phyloP scores from a whole-genome alignment of 768 basidiomycete species.

The Hirschioporus abietinus region DNA sequence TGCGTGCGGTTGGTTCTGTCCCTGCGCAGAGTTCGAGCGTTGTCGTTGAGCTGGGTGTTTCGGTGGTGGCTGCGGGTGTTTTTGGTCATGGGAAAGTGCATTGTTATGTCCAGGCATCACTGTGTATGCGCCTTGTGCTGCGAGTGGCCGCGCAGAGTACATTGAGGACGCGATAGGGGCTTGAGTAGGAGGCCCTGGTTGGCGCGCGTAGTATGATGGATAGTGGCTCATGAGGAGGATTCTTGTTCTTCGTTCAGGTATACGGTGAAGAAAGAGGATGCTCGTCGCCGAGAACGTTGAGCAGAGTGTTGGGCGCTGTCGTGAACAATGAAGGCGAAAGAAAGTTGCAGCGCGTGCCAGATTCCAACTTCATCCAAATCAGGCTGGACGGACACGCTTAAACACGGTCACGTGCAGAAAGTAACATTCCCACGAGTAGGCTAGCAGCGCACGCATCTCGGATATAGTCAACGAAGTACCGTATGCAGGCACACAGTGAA shows the following conservation, averaged over 20 bases:
- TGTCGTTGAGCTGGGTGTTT: not conserved
- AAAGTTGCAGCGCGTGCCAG: not conserved
- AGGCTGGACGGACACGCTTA: not conserved
- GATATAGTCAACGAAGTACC: too few relatives aligned
- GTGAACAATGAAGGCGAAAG: not conserved
- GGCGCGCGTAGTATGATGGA: not conserved
- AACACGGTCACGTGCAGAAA: not conserved
- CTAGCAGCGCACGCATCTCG: too few relatives aligned
- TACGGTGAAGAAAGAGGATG: not conserved
- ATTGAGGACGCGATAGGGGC: not conserved
- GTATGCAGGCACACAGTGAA: too few relatives aligned
- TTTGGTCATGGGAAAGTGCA: not conserved
- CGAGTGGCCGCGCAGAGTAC: not conserved
- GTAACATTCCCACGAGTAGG: not conserved
- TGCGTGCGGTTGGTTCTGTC: not conserved
- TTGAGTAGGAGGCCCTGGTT: not conserved
- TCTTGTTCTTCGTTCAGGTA: too few relatives aligned
- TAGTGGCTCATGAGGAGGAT: not conserved
- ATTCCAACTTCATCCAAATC: not conserved
- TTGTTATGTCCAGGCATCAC: not conserved
- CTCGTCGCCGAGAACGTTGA: not conserved
- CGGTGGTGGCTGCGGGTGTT: not conserved
- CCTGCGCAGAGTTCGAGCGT: not conserved
- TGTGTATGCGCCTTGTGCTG: not conserved
- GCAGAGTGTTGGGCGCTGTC: not conserved